Evolutionary conservation across 2,329 filamentous ascomycete species (phyloP).

Genomic region (Diplodia seriata): DNA sequence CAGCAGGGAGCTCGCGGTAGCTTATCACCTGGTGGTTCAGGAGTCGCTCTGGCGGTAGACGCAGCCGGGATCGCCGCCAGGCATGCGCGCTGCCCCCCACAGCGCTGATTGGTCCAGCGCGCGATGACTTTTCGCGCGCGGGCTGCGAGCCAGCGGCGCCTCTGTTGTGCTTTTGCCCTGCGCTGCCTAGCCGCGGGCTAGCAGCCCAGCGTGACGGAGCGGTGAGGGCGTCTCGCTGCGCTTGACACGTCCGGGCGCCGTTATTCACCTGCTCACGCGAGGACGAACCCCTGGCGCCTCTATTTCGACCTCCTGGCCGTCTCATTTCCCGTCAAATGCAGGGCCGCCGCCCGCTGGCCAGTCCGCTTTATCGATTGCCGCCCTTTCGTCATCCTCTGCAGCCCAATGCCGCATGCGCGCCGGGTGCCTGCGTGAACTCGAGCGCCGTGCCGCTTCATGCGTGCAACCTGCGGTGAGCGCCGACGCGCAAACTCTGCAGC

Average conservation of each 20-base stretch:
- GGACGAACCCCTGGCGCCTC: constrained; percentile 22
- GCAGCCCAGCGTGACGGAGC: constrained; percentile 4
- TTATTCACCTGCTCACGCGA: constrained; percentile 1
- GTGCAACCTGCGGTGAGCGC: constrained; percentile 28
- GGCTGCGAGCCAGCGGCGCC: constrained; percentile 2
- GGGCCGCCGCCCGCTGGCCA: constrained; percentile 26
- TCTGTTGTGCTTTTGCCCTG: constrained; percentile 18
- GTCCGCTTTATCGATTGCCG: constrained; percentile 27
- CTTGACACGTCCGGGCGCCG: constrained; percentile 8
- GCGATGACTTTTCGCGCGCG: constrained; percentile 9
- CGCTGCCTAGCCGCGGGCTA: not conserved
- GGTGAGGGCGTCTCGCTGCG: constrained; percentile 13
- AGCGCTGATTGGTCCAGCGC: constrained; percentile 16
- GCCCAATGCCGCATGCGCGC: not conserved
- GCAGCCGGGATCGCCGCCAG: constrained; percentile 30
- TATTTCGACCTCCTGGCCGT: constrained; percentile 22
- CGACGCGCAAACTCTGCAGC: constrained; percentile 22
- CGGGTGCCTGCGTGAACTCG: not conserved
- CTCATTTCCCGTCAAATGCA: constrained; percentile 22
- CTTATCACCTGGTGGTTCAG: constrained; percentile 25
- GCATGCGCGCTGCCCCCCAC: constrained; percentile 26
- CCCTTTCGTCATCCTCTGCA: constrained; percentile 1
- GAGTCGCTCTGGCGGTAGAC: constrained; percentile 28
- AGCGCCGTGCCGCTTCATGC: constrained; percentile 2
- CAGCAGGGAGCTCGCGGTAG: constrained; percentile 24